Base-by-base conservation (phyloP, 75 land plant species). In the Selaginella moellendorffii region DNA sequence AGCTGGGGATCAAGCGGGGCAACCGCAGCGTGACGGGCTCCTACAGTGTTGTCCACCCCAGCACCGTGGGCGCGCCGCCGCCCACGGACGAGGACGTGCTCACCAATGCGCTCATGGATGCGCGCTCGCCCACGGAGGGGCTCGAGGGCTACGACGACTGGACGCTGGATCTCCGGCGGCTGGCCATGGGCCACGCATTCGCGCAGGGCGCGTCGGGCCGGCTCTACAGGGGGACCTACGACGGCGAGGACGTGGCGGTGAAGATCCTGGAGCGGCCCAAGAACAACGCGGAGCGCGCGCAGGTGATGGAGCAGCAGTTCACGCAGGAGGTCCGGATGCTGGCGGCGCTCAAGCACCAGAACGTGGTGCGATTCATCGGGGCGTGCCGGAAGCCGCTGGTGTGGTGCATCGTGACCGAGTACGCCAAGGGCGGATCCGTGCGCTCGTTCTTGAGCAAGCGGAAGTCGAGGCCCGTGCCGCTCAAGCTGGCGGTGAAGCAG, bases 391-490 rank as follows among this genome's bases (percentile, higher is more conserved):
- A 83, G 29, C 83, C 83, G 0, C 64, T 83, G 75, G 89, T 86
- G 0, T 86, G 83, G 87, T 86, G 90, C 71, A 86, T 86, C 52
- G 84, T 83, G 53, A 86, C 87, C 18, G 90, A 86, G 69, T 86
- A 86, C 72, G 87, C 87, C 8, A 79, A 72, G 70, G 90, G 90
- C 8, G 90, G 87, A 1, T 86, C 90, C 2, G 81, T 86, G 0
- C 53, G 87, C 60, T 81, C 80, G 61, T 81, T 75, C 66, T 58
- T 86, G 31, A 66, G 65, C 28, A 78, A 52, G 54, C 70, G 84
- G 27, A 76, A 78, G 36, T 80, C 66, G 29, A 53, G 83, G 5
- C 27, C 81, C 0, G 81, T 86, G 27, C 89, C 89, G 17, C 66
- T 86, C 26, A 80, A 74, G 60, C 31, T 80, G 26, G 89, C 75